phyloP scores from a whole-genome alignment of 2,329 filamentous ascomycete species.

The Calonectria honghensis region DNA sequence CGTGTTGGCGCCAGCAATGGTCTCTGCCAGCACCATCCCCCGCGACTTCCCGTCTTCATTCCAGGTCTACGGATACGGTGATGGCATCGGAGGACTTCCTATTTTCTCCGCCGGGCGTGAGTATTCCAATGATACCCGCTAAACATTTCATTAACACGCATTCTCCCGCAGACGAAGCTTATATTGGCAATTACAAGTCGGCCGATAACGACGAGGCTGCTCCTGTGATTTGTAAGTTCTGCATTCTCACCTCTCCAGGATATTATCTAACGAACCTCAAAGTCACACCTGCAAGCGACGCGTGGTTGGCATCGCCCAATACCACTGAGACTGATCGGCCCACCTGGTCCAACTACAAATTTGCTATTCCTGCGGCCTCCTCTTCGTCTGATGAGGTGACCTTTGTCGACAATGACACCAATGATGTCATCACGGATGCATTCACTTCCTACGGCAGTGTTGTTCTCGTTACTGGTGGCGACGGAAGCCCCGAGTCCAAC shows the following conservation, averaged over 20 bases:
- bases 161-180: background rate
- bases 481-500: background rate
- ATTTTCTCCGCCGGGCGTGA: background rate
- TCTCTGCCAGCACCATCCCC: background rate
- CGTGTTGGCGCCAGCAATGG: background rate
- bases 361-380: background rate
- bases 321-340: background rate
- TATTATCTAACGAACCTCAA: background rate
- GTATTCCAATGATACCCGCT: too few relatives aligned
- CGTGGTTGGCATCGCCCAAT: slow-evolving; percentile 1
- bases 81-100: background rate
- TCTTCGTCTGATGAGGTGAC: slow-evolving; percentile 2
- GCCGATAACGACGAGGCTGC: background rate
- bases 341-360: slow-evolving; percentile 5
- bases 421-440: background rate
- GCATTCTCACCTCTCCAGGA: background rate
- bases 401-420: background rate
- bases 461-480: background rate
- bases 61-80: slow-evolving; percentile 11
- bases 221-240: background rate
- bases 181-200: slow-evolving; percentile 1
- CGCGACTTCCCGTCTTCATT: background rate
- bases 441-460: background rate
- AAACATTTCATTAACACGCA: background rate
- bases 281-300: background rate